Evolutionary conservation across 176 grass and related monocot species (phyloP), one percentile per base, ranked within the genome.

Genomic region (Oryza meyeriana): DNA sequence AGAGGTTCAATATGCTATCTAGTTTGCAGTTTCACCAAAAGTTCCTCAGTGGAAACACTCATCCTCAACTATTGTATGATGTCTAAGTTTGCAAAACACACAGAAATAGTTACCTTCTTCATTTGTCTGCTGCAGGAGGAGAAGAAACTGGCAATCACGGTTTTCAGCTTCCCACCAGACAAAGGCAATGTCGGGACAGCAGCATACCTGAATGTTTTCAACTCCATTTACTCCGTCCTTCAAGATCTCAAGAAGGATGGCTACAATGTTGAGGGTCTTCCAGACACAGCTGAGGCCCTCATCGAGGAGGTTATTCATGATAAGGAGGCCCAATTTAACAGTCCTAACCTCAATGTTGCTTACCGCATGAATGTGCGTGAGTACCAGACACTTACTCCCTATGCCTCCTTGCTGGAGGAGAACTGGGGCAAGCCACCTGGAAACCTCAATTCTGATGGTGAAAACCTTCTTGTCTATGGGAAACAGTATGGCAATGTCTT

Each of bases 121-220:
- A 2, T 62, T 14, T 66, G 17, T 57, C 70, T 84, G 10, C 25
- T 80, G 66, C 70, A 95, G 96, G 86, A 84, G 77, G 85, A 82
- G 58, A 99, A 95, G 83, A 93, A 82, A 68, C 41, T 99, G 62
- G 96, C 93, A 8, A 95, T 99, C 71, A 99, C 96, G 11, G 96
- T 99, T 10, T 99, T 99, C 89, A 99, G 96, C 81, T 99, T 99
- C 89, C 96, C 96, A 36, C 96, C 96, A 34, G 96, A 99, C 91
- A 99, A 95, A 79, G 96, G 96, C 79, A 99, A 99, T 28, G 91
- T 99, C 1, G 96, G 96, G 17, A 95, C 87, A 74, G 96, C 93
- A 36, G 96, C 93, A 27, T 95, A 99, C 69, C 88, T 98, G 64
- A 95, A 98, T 40, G 96, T 98, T 66, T 98, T 98, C 88, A 84